Percentiles rank a stretch among this genome's conserved stretches.
These are phyloP conservation scores for Hymenotorrendiella dingleyae DNA, from an alignment of 2,329 filamentous ascomycete genomes.

Conservation along the genomic window DNA sequence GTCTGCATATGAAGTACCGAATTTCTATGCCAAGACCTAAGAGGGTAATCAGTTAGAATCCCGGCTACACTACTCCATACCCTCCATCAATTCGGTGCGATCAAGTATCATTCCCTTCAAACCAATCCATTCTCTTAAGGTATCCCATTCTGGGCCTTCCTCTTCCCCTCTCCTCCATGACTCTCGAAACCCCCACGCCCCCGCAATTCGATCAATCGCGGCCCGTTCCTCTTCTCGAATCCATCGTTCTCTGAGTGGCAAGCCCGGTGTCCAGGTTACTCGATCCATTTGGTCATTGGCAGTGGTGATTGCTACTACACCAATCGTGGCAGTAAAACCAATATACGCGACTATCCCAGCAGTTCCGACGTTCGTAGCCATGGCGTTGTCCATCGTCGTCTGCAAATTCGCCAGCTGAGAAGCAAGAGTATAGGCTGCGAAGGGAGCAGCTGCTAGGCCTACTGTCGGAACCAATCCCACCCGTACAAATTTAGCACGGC, in stretches of 20 bases:
- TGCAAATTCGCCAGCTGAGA: slow-evolving; percentile 61
- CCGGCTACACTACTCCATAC: slow-evolving; percentile 59
- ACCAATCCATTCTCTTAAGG: slow-evolving; percentile 74
- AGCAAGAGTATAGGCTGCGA: slow-evolving; percentile 66
- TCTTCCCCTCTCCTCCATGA: slow-evolving; percentile 77
- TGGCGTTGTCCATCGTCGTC: slow-evolving; percentile 67
- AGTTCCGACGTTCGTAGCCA: slow-evolving; percentile 73
- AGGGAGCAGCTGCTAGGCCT: slow-evolving; percentile 51
- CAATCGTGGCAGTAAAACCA: slow-evolving; percentile 72
- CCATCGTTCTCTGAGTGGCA: slow-evolving; percentile 76
- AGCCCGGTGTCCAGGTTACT: slow-evolving; percentile 82
- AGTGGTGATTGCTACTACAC: slow-evolving; percentile 77
- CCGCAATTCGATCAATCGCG: slow-evolving; percentile 78
- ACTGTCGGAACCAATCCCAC: slow-evolving; percentile 55
- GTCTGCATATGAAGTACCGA: background rate
- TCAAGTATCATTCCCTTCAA: slow-evolving; percentile 87
- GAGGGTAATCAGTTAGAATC: no score
- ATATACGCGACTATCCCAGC: slow-evolving; percentile 79
- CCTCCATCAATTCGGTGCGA: slow-evolving; percentile 82
- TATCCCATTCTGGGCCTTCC: slow-evolving; percentile 84
- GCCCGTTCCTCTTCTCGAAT: slow-evolving; percentile 83
- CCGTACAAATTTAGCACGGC: slow-evolving; percentile 60
- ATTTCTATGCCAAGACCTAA: background rate
- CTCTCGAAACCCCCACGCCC: slow-evolving; percentile 89
- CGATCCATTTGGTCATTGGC: slow-evolving; percentile 93